Evolutionary conservation across 805 yeast species (phyloP), one percentile per base, ranked within the genome.

Genomic region (Yamadazyma insecticola): DNA sequence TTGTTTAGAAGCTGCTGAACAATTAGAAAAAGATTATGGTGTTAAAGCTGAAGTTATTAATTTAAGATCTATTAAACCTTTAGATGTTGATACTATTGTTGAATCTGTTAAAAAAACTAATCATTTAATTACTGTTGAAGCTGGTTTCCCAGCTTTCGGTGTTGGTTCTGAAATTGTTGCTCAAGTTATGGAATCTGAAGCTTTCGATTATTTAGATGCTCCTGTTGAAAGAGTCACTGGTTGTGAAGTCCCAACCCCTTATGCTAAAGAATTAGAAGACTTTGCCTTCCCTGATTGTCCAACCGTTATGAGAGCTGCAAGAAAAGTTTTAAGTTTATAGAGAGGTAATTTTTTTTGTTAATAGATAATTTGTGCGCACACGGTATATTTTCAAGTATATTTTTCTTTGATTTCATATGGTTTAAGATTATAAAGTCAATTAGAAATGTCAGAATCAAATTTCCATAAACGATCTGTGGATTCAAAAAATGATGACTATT

Each of bases 191-290:
- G 99, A 92, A 71, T 78, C 94, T 37, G 97, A 89, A 67, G 97
- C 95, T 32, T 92, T 92, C 48, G 98, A 92, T 67, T 86, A 88
- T 77, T 77, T 92, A 57, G 99, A 92, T 67, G 95, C 97, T 40
- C 99, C 99, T 50, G 86, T 92, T 47, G 95, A 82, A 71, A 87
- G 99, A 75, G 90, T 89, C 53, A 92, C 98, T 38, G 98, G 98
- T 63, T 95, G 97, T 58, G 99, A 92, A 71, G 97, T 89, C 19
- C 99, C 99, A 64, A 92, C 98, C 48, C 99, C 99, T 45, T 92
- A 92, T 60, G 96, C 96, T 50, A 77, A 79, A 64, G 89, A 82
- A 69, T 76, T 92, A 59, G 99, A 92, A 78, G 94, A 84, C 70
- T 85, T 92, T 58, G 96, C 97, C 35, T 92, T 92, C 96, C 99